Base-by-base conservation (phyloP, 2,329 filamentous ascomycete genomes). In the Hymenoscyphus linearis region DNA sequence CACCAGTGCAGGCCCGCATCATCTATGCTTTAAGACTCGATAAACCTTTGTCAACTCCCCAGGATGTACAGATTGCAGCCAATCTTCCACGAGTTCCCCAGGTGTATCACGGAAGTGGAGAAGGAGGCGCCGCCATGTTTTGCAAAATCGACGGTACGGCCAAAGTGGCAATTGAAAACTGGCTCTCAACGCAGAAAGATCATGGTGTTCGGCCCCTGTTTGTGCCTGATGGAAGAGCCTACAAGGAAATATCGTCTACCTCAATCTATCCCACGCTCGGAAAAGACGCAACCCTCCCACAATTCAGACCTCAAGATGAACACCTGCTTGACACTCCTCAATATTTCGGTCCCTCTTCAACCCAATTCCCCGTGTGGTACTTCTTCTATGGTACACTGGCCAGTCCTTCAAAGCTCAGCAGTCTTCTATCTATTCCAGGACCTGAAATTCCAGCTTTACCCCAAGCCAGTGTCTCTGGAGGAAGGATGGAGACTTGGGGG, bases 331-430 rank as follows among this genome's bases (percentile, higher is more conserved):
- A 68, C 5, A 22, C 37, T 22, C 16, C 27, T 27, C 36, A 16
- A 4, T 13, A 27, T 54, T 18, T 26, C 12, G n/a, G 12, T 2
- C 58, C 36, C 16, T 7, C 2, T 16, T 26, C 59, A 47, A 14
- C 36, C 12, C 34, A 60, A 57, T 59, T 55, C 27, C 60, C 68
- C 0, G 72, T 79, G 0, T 76, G 71, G 69, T 77, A 77, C 62
- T 77, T 77, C 65, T 76, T 77, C 63, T 77, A 77, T 61, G 74
- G 75, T 13, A 76, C 71, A 0, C 67, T 77, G 2, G 70, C 66
- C 0, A 69, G 76, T 14, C 56, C 68, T 0, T 57, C 57, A 0
- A 63, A 75, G 9, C 70, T 78, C 2, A 58, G 59, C 12, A 63
- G 70, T 14, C 68, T 77, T 2, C 66, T 77, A 9, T 65, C 66